Evolutionary conservation across 768 basidiomycete species (phyloP), one percentile per base, ranked within the genome.

Genomic region (Russula ochroleuca): DNA sequence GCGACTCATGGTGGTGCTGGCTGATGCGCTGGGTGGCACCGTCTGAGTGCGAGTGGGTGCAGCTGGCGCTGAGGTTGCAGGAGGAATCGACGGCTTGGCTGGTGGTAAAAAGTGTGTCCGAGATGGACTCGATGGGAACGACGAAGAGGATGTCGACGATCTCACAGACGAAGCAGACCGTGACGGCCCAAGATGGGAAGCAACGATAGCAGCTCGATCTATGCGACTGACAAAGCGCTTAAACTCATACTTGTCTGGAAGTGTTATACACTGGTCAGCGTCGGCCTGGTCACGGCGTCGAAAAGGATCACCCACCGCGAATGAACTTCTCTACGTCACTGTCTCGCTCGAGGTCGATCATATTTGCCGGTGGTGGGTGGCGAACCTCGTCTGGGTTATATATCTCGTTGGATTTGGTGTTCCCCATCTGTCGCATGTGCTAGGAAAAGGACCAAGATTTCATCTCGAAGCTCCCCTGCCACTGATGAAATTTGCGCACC

Each of bases 251-350:
- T 92, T 92, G 8, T 83, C 90, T 91, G 31, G 21, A 33, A 59
- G 5, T 13, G 23, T 28, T 9, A 43, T 25, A n/a, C 19, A 43
- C 67, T n/a, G 61, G 60, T 8, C 25, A 2, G 48, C 25, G 52
- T 54, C 33, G 52, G 51, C 17, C 59, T 38, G 19, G 31, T 11
- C 43, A 28, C 61, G 49, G 21, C 31, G 53, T 14, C 17, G 21
- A 28, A 6, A 19, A 51, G 28, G 51, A 59, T 62, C 74, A 78
- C 82, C 75, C 77, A 90, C 90, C 79, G 63, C 95, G 84, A 65
- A 98, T 94, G 76, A 85, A 97, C 70, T 84, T 86, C 74, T 98
- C 95, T 49, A 98, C 81, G 64, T 98, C 94, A 52, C 89, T 88
- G 71, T 96, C 93, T 35, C 94, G 81, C 69, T 90, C 90, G 1